Evolutionary conservation across 2,329 filamentous ascomycete species (phyloP).

Genomic region (Penicillium carneum): DNA sequence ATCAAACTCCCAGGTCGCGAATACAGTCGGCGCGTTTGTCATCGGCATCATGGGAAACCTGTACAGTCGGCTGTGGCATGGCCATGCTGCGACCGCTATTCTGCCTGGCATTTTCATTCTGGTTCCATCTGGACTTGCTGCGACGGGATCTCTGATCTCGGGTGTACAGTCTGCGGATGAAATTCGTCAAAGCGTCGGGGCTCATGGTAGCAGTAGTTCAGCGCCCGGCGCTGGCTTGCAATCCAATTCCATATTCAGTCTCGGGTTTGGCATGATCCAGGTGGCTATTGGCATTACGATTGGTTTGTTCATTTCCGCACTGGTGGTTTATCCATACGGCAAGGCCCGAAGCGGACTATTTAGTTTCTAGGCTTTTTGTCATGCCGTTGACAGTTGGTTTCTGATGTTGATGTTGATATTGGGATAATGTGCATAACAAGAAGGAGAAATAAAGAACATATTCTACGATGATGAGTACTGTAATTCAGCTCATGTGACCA

Average conservation of each 20-base stretch:
- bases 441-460: not conserved
- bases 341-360: conserved; percentile 53
- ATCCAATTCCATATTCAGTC: conserved; percentile 38
- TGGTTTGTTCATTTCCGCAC: conserved; percentile 51
- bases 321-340: conserved; percentile 53
- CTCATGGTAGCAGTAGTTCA: conserved; percentile 20
- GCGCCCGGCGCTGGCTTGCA: conserved; percentile 30
- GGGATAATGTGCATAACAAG: not conserved
- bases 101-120: conserved; percentile 82
- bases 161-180: conserved; percentile 64
- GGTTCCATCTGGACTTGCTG: conserved; percentile 65
- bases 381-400: not conserved
- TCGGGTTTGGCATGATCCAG: conserved; percentile 54
- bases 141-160: conserved; percentile 62
- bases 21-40: conserved; percentile 76
- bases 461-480: not conserved
- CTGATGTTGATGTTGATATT: not conserved
- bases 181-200: conserved; percentile 48
- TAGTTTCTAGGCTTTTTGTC: conserved; percentile 40
- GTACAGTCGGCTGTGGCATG: conserved; percentile 74
- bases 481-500: not conserved
- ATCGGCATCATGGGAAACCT: conserved; percentile 79
- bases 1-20: conserved; percentile 76
- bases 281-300: conserved; percentile 54
- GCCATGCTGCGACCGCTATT: conserved; percentile 82